Percentiles rank a stretch among this genome's conserved stretches.
phyloP scores from a whole-genome alignment of 768 basidiomycete genomes.

The Suillus hirtellus region DNA sequence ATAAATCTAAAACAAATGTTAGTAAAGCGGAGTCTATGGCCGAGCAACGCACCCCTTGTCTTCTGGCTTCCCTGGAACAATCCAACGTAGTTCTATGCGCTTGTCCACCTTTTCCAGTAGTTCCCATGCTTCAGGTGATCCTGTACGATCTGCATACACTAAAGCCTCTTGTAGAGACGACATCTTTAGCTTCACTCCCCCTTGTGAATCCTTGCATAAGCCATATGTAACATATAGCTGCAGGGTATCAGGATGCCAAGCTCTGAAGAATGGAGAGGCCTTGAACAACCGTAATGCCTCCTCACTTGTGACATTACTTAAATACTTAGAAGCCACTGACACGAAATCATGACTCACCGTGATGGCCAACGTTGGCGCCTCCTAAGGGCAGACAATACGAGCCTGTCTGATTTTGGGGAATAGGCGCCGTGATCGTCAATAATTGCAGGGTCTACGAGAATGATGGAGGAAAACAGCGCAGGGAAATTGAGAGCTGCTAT shows the following conservation, averaged over 20 bases:
- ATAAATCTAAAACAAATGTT: slow-evolving; percentile 16
- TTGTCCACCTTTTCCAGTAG: slow-evolving; percentile 28
- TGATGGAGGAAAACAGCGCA: slow-evolving; percentile 64
- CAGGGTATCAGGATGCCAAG: slow-evolving; percentile 69
- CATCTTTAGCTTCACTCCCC: slow-evolving; percentile 63
- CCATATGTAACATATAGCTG: slow-evolving; percentile 61
- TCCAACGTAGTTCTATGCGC: slow-evolving; percentile 29
- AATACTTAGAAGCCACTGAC: neutral
- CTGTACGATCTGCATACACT: slow-evolving; percentile 50
- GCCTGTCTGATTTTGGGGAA: neutral
- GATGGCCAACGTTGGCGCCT: slow-evolving; percentile 67
- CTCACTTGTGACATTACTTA: slow-evolving; percentile 39
- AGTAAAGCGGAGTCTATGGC: neutral
- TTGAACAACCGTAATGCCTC: slow-evolving; percentile 55
- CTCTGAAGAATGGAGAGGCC: slow-evolving; percentile 62
- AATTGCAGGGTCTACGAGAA: slow-evolving; percentile 82
- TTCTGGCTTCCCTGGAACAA: slow-evolving; percentile 24
- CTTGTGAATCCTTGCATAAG: slow-evolving; percentile 36
- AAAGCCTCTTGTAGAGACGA: slow-evolving; percentile 63
- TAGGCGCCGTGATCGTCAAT: slow-evolving; percentile 18
- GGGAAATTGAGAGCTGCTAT: slow-evolving; percentile 67
- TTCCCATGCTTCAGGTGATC: slow-evolving; percentile 29
- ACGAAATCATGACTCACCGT: slow-evolving; percentile 38
- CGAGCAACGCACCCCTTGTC: slow-evolving; percentile 16
- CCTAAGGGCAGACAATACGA: slow-evolving; percentile 38